Base-by-base conservation (phyloP, 495 filamentous ascomycete genomes). In the Poronia punctata region DNA sequence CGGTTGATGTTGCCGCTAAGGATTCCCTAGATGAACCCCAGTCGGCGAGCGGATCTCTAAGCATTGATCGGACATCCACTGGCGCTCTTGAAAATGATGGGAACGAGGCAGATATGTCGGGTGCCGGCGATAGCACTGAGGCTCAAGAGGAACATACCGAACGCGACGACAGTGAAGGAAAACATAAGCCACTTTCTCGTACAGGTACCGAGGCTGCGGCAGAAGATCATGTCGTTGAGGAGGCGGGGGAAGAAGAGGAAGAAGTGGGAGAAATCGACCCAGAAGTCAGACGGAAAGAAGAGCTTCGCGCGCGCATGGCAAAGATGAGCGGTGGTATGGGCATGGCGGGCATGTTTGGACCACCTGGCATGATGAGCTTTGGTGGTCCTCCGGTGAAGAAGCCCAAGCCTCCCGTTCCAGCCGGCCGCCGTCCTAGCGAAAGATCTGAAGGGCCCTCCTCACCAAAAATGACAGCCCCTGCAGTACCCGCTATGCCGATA, bases 241-340 rank as follows among this genome's bases (percentile, higher is more conserved):
- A 72, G 23, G 74, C 72, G 16, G 73, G 74, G 19, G 78, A 77
- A 9, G 82, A 82, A 14, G 82, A 82, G n/a, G 84, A 84, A 20
- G 82, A 87, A 29, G 86, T 92, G 36, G 86, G 92, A 29, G 90
- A 95, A n/a, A 66, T 93, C 32, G 92, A 98, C 45, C 88, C 88
- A 0, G 92, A 98, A 58, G 68, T 87, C 24, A 82, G 77, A 43
- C 83, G 90, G 44, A 82, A 82, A 60, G 79, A 94, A 66, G 92
- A 94, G 52, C 68, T 98, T 38, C 79, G 93, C 28, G 88, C 88
- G 36, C 79, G 92, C 46, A 97, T 98, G 86, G 90, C 89, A 17
- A 95, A 93, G 64, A 93, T 98, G 85, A 92, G 88, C 48, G 92
- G 93, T 45, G 92, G 92, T 11, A 95, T 95, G 88, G 88, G 89